Conservation (phyloP, 139 green algal genomes). For the Micromonas commoda region DNA sequence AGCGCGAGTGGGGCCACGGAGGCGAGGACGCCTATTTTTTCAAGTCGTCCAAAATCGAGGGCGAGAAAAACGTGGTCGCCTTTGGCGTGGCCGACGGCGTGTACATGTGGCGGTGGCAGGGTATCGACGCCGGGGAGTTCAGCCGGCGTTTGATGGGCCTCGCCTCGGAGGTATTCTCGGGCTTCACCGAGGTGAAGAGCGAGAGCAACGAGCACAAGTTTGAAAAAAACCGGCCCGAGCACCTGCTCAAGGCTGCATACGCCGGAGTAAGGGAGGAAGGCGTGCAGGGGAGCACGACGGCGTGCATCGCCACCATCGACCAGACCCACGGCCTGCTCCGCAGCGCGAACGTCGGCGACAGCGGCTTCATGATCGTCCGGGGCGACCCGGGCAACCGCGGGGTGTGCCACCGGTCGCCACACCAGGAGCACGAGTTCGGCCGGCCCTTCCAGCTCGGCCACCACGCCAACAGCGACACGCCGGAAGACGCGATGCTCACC, state of each 20-base stretch:
- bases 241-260: neutral
- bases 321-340: conserved; percentile 55
- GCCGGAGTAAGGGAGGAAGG: conserved; percentile 25
- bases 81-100: conserved; percentile 90
- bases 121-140: conserved; percentile 80
- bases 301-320: conserved; percentile 72
- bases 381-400: neutral
- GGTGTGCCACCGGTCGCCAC: conserved; percentile 41
- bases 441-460: conserved; percentile 82
- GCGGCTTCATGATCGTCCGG: conserved; percentile 17
- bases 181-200: neutral
- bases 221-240: neutral
- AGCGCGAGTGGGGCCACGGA: conserved; percentile 58
- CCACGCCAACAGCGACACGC: conserved; percentile 42
- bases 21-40: conserved; percentile 86
- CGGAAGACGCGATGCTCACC: conserved; percentile 67
- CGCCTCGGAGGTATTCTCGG: neutral
- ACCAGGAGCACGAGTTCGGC: conserved; percentile 91
- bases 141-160: conserved; percentile 43
- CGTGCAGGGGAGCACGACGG: conserved; percentile 68
- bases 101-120: conserved; percentile 76
- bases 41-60: neutral
- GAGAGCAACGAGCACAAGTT: neutral
- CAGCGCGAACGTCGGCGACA: conserved; percentile 54
- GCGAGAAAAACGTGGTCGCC: conserved; percentile 37